A percentile compares a stretch with the other conserved stretches of the same genome.
Evolutionary conservation across 2,329 filamentous ascomycete species (phyloP).

Genomic region (Fusarium tjaetaba): DNA sequence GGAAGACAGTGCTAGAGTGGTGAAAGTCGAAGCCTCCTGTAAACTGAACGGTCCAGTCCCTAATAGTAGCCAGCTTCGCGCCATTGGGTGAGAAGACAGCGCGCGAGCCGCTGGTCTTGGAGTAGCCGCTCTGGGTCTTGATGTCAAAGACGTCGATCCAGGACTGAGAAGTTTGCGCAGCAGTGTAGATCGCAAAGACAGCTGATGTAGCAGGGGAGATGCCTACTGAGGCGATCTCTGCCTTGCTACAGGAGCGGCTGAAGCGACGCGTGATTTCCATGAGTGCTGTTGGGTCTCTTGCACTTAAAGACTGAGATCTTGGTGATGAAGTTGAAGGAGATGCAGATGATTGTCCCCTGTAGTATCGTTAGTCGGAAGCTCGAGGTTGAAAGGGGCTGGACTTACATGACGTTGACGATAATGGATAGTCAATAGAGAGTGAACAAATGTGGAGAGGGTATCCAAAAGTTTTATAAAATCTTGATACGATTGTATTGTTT

Average conservation of each 20-base stretch:
- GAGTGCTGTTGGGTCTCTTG: neutral
- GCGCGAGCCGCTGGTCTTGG: constrained; percentile 46
- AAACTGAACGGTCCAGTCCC: constrained; percentile 46
- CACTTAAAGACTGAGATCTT: neutral
- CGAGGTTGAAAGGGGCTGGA: neutral
- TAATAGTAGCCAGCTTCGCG: constrained; percentile 44
- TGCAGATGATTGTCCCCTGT: constrained; percentile 29
- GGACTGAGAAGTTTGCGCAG: constrained; percentile 44
- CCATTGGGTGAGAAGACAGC: constrained; percentile 44
- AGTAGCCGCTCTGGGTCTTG: constrained; percentile 39
- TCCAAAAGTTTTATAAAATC: neutral
- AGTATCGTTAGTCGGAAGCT: constrained; percentile 8
- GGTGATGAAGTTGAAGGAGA: neutral
- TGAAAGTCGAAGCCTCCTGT: constrained; percentile 45
- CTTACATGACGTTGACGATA: constrained; percentile 36
- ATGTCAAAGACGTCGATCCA: constrained; percentile 52
- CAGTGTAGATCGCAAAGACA: constrained; percentile 47
- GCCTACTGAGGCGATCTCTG: constrained; percentile 48
- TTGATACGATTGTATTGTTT: neutral
- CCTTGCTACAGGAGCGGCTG: constrained; percentile 42
- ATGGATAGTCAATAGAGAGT: neutral
- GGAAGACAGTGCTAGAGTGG: constrained; percentile 45
- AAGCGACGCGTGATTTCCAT: constrained; percentile 43
- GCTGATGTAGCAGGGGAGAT: constrained; percentile 41
- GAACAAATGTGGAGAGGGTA: neutral